Percentiles rank a stretch among this genome's conserved stretches.
Evolutionary conservation across 1,139 yeast genomes (phyloP).

Genomic region (Sugiyamaella grinbergsii): DNA sequence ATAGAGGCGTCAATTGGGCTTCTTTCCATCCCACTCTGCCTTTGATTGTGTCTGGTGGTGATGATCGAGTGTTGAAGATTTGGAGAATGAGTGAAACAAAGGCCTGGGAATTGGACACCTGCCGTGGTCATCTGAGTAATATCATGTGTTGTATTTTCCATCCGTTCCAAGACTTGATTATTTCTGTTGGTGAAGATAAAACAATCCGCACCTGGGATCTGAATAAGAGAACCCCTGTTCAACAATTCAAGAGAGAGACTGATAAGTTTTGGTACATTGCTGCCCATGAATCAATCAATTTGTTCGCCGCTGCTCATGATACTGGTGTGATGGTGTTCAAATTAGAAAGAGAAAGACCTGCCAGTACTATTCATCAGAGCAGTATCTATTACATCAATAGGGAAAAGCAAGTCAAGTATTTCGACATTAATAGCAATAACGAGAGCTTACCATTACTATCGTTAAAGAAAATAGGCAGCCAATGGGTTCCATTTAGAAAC

Average conservation of each 20-base stretch:
- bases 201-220: slow-evolving; percentile 98
- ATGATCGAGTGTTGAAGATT: slow-evolving; percentile 89
- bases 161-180: slow-evolving; percentile 87
- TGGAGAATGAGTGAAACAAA: slow-evolving; percentile 99
- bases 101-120: slow-evolving; percentile 99
- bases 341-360: slow-evolving; percentile 96
- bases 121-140: slow-evolving; percentile 95
- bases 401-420: slow-evolving; percentile 83
- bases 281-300: slow-evolving; percentile 84
- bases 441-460: slow-evolving; percentile 79
- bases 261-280: slow-evolving; percentile 95
- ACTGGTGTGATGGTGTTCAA: slow-evolving; percentile 98
- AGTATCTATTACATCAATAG: slow-evolving; percentile 73
- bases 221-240: slow-evolving; percentile 89
- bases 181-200: slow-evolving; percentile 95
- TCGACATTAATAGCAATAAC: slow-evolving; percentile 59
- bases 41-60: slow-evolving; percentile 93
- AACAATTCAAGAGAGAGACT: slow-evolving; percentile 90
- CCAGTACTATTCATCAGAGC: slow-evolving; percentile 70
- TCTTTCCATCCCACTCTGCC: slow-evolving; percentile 97
- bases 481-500: slow-evolving; percentile 84
- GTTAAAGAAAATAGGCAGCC: slow-evolving; percentile 77
- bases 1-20: slow-evolving; percentile 98
- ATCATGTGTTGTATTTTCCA: slow-evolving; percentile 90
- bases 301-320: slow-evolving; percentile 97